Evolutionary conservation across 2,329 filamentous ascomycete genomes (phyloP).

Genomic region (Fusarium sp.): DNA sequence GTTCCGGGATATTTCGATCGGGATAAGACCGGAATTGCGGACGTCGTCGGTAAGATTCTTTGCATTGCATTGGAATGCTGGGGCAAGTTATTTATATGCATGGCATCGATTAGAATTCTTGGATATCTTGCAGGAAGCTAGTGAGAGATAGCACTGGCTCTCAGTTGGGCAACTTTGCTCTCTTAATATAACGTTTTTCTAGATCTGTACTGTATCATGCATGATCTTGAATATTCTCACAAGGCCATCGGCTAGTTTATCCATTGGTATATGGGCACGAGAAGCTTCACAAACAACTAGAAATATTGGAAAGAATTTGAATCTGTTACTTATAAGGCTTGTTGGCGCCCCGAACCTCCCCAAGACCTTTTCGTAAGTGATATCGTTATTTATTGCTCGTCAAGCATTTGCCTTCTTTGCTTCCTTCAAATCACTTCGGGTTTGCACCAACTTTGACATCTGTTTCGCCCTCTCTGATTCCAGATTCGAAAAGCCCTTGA

Average conservation of each 20-base stretch:
- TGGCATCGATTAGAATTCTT: background rate
- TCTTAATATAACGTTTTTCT: background rate
- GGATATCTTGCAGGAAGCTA: background rate
- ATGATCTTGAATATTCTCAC: background rate
- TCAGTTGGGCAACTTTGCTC: background rate
- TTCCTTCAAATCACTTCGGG: conserved; percentile 47
- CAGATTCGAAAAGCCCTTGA: conserved; percentile 63
- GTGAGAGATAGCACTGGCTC: background rate
- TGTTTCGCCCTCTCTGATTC: conserved; percentile 47
- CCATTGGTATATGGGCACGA: background rate
- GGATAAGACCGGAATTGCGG: background rate
- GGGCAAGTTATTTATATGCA: background rate
- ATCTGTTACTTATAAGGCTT: background rate
- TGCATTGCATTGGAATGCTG: background rate
- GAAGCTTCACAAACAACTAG: background rate
- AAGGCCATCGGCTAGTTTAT: background rate
- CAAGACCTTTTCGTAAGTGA: background rate
- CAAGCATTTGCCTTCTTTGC: conserved; percentile 22
- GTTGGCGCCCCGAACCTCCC: background rate
- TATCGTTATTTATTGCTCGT: background rate
- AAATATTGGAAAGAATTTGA: background rate
- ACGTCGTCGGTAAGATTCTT: background rate
- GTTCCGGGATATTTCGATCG: conserved; percentile 12
- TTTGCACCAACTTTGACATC: conserved; percentile 51
- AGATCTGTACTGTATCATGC: background rate